These are phyloP conservation scores for Asparagopsis taxiformis DNA, from an alignment of 31 red algal genomes.

Conservation along the genomic window DNA sequence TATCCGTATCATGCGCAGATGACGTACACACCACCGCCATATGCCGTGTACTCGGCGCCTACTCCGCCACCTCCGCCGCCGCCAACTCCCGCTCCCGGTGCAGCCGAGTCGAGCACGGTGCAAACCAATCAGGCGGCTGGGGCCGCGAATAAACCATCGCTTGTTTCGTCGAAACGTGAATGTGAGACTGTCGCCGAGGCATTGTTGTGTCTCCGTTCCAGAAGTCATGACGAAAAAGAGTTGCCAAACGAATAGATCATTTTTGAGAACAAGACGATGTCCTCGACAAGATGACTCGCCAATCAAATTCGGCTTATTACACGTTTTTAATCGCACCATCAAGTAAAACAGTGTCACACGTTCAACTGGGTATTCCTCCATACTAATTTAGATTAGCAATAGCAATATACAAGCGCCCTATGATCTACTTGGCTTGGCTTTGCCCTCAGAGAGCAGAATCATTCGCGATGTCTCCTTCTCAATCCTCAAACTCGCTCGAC, in stretches of 20 bases:
- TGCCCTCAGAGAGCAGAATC: constrained; percentile 71
- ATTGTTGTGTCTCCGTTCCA: constrained; percentile 12
- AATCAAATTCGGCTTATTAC: too few relatives aligned
- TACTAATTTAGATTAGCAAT: too few relatives aligned
- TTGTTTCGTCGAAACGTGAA: constrained; percentile 8
- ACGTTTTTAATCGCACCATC: too few relatives aligned
- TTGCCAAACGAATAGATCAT: too few relatives aligned
- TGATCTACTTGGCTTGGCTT: too few relatives aligned
- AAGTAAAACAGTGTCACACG: too few relatives aligned
- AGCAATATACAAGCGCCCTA: too few relatives aligned
- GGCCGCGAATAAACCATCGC: neutral
- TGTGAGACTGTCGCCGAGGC: constrained; percentile 32
- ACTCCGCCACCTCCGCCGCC: constrained; percentile 6
- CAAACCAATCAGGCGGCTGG: neutral
- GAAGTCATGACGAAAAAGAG: neutral
- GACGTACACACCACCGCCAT: neutral
- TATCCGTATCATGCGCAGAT: neutral
- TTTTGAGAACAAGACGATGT: too few relatives aligned
- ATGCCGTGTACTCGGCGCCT: neutral
- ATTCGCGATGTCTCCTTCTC: constrained; percentile 69
- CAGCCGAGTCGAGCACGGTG: neutral
- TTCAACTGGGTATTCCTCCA: too few relatives aligned
- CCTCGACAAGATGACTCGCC: too few relatives aligned
- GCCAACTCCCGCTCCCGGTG: neutral
- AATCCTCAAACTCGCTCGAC: constrained; percentile 79